phyloP scores from a whole-genome alignment of 2,329 filamentous ascomycete genomes.

The Meredithiella fracta region DNA sequence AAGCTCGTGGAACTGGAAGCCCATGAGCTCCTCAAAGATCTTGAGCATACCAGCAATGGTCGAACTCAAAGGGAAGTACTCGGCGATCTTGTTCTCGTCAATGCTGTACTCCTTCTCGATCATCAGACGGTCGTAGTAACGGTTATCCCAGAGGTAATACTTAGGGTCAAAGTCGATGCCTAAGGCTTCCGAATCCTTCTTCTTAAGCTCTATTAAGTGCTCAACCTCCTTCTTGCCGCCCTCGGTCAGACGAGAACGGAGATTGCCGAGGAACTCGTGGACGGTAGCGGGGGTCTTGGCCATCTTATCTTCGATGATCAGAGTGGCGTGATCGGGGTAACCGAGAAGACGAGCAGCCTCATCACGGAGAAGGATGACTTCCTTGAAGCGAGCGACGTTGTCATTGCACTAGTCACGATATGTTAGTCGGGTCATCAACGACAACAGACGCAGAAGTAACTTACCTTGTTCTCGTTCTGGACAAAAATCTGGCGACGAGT shows the following conservation, averaged over 20 bases:
- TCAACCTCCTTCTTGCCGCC: constrained; percentile 56
- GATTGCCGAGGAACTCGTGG: constrained; percentile 53
- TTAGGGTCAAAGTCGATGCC: constrained; percentile 45
- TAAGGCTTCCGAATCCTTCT: constrained; percentile 45
- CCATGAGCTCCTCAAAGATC: constrained; percentile 72
- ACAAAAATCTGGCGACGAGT: constrained; percentile 54
- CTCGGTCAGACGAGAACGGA: constrained; percentile 47
- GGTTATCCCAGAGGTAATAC: constrained; percentile 71
- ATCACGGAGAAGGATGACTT: constrained; percentile 58
- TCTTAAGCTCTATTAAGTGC: constrained; percentile 58
- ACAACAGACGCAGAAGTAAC: constrained; percentile 1
- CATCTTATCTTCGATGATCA: constrained; percentile 73
- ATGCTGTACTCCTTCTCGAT: constrained; percentile 66
- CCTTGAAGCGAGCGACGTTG: constrained; percentile 58
- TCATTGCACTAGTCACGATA: constrained; percentile 35
- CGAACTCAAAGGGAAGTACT: constrained; percentile 65
- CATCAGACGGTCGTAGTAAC: constrained; percentile 66
- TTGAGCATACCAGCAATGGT: constrained; percentile 64
- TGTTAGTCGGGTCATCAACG: constrained; percentile 1
- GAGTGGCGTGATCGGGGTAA: constrained; percentile 60
- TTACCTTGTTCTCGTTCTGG: constrained; percentile 61
- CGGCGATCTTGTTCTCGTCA: constrained; percentile 62
- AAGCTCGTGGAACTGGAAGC: constrained; percentile 61
- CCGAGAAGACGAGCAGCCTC: constrained; percentile 62
- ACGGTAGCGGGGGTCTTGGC: constrained; percentile 60